phyloP scores from a whole-genome alignment of 441 rosid species.

The Francoa sonchifolia region DNA sequence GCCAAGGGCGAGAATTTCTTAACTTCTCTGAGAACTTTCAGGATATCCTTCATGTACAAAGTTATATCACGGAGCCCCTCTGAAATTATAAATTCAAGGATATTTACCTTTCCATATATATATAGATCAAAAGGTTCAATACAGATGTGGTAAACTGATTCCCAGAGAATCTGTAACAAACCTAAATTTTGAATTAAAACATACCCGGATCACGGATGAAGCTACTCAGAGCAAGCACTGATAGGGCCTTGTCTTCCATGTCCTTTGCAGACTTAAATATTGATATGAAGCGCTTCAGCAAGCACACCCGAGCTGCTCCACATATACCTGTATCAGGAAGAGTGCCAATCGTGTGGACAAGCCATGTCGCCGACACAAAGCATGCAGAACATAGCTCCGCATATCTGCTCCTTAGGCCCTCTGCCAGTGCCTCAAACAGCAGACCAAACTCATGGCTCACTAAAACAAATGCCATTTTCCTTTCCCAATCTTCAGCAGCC shows the following conservation, averaged over 20 bases:
- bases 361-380: conserved; percentile 58
- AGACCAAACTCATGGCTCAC: conserved; percentile 60
- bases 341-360: conserved; percentile 35
- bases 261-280: conserved; percentile 44
- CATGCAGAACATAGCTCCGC: conserved; percentile 36
- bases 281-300: conserved; percentile 40
- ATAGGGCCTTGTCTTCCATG: conserved; percentile 41
- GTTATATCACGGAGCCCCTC: conserved; percentile 43
- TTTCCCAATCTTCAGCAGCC: conserved; percentile 62
- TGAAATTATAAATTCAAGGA: conserved; percentile 15
- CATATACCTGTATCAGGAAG: conserved; percentile 60
- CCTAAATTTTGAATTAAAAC: conserved; percentile 12
- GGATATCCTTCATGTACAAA: conserved; percentile 37
- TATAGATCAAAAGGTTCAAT: background rate
- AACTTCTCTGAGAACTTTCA: conserved; percentile 53
- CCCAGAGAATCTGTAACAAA: no score
- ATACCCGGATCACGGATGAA: conserved; percentile 52
- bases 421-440: conserved; percentile 60
- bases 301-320: conserved; percentile 60
- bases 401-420: conserved; percentile 40
- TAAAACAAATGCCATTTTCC: conserved; percentile 41
- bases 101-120: background rate
- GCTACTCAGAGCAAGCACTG: conserved; percentile 56
- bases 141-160: background rate
- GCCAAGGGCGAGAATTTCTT: conserved; percentile 48